Percentiles rank a stretch among this genome's conserved stretches.
Evolutionary conservation across 495 filamentous ascomycete species (phyloP).

Genomic region (Talaromyces ruber): DNA sequence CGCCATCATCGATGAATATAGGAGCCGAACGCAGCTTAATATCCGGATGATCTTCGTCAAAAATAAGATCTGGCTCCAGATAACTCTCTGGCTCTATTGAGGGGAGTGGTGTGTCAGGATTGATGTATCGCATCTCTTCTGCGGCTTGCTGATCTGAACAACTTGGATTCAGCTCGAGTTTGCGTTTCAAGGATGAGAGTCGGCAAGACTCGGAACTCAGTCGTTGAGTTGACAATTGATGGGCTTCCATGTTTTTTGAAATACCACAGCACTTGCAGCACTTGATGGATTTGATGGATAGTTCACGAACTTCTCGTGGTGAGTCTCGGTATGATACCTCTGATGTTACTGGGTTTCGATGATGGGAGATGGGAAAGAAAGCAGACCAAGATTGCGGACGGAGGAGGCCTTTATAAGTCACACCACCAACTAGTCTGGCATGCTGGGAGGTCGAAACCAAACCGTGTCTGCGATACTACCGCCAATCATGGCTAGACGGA

Average conservation of each 20-base stretch:
- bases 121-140: background rate
- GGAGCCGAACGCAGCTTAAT: background rate
- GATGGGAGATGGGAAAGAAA: background rate
- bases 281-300: background rate
- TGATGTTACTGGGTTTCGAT: background rate
- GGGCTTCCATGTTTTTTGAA: background rate
- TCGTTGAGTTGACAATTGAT: background rate
- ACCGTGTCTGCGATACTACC: background rate
- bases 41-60: background rate
- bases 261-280: background rate
- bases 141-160: background rate
- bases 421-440: background rate
- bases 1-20: background rate
- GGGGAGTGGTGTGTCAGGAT: background rate
- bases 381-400: too few species aligned
- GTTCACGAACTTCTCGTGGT: background rate
- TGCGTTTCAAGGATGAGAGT: background rate
- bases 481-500: constrained; percentile 2
- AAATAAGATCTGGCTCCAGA: background rate
- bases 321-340: background rate
- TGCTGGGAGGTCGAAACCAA: background rate
- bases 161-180: background rate
- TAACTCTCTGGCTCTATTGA: background rate
- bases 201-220: background rate
- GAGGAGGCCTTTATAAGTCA: too few species aligned